Evolutionary conservation across 305 asterid genomes (phyloP).

Genomic region (Fraxinus baroniana): DNA sequence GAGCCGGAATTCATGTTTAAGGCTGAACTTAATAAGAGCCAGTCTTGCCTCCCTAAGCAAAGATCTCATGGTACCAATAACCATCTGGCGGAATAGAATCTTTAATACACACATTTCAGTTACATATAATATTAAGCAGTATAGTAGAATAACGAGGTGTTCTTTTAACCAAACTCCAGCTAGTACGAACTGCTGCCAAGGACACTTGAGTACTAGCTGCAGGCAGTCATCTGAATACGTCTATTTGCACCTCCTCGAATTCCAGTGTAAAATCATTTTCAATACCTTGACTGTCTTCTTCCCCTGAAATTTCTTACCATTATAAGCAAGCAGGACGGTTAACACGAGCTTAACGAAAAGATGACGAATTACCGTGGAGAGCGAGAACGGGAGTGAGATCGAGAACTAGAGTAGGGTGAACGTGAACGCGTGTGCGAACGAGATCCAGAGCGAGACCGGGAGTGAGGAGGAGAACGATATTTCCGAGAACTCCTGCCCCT

Average conservation of each 20-base stretch:
- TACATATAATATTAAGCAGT: not conserved
- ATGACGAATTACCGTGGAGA: constrained; percentile 58
- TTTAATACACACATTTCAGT: not conserved
- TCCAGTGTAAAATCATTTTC: constrained; percentile 18
- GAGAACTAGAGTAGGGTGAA: constrained; percentile 47
- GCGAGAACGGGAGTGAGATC: constrained; percentile 52
- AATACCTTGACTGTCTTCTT: constrained; percentile 61
- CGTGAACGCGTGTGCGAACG: constrained; percentile 37
- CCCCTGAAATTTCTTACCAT: constrained; percentile 43
- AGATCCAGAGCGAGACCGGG: constrained; percentile 45
- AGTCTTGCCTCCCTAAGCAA: not conserved
- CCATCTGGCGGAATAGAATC: not conserved
- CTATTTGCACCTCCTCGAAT: not conserved
- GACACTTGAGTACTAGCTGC: not conserved
- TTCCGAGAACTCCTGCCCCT: constrained; percentile 55
- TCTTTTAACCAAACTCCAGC: not conserved
- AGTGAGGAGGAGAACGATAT: constrained; percentile 51
- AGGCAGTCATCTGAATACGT: not conserved
- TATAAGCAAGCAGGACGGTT: not conserved
- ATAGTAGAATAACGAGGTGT: not conserved
- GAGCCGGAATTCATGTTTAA: not conserved
- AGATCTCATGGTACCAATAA: not conserved
- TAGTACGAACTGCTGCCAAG: not conserved
- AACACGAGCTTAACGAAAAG: constrained; percentile 5
- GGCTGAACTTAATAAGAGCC: not conserved